A percentile compares a stretch with the other conserved stretches of the same genome.
Conservation (phyloP, 345 rosid genomes). For the Lepidium africanum region DNA sequence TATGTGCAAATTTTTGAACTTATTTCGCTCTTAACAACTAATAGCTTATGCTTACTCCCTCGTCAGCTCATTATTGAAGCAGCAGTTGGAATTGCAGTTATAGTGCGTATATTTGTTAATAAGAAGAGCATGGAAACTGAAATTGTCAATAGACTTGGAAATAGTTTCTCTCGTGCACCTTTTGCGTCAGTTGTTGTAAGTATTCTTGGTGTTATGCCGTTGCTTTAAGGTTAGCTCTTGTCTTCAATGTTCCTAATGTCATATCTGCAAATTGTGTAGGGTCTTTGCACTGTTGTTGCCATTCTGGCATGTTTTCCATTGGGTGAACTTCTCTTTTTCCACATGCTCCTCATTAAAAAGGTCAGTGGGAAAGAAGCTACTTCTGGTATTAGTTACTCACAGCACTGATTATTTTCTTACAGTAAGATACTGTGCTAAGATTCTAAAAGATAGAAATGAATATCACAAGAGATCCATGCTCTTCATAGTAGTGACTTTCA, state of each 20-base stretch:
- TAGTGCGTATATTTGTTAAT: conserved; percentile 74
- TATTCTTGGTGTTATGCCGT: conserved; percentile 7
- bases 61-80: conserved; percentile 74
- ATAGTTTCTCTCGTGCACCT: conserved; percentile 85
- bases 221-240: conserved; percentile 12
- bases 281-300: conserved; percentile 71
- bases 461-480: not conserved
- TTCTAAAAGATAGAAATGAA: not conserved
- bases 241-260: conserved; percentile 10
- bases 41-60: not conserved
- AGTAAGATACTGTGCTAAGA: not conserved
- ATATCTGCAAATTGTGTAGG: conserved; percentile 37
- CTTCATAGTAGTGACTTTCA: not conserved
- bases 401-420: not conserved
- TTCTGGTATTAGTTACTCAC: not conserved
- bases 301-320: conserved; percentile 71
- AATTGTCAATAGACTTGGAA: conserved; percentile 89
- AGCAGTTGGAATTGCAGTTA: conserved; percentile 74
- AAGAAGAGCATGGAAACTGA: conserved; percentile 74
- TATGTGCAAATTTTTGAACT: not conserved
- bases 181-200: conserved; percentile 84
- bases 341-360: conserved; percentile 79
- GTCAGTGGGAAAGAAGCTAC: conserved; percentile 29
- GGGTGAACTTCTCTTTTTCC: conserved; percentile 92
- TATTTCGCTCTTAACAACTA: not conserved